These are phyloP conservation scores for Hemisphaericaspora xylanilytica DNA, from an alignment of 1,139 yeast genomes.

Conservation along the genomic window DNA sequence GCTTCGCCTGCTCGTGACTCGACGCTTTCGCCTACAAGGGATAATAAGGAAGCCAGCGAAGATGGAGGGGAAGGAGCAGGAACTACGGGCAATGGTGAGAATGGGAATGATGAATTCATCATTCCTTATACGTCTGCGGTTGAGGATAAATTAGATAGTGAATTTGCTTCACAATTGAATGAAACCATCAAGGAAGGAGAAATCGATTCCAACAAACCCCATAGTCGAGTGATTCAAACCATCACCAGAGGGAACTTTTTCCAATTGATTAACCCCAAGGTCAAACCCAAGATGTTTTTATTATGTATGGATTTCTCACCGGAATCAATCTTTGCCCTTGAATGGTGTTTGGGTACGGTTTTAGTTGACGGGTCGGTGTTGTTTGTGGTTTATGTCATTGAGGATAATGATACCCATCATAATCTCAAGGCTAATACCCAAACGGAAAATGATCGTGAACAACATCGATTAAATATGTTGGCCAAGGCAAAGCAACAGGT, in stretches of 20 bases:
- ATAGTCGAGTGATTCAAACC: constrained; percentile 62
- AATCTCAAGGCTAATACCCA: constrained; percentile 41
- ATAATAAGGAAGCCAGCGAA: not conserved
- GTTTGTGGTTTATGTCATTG: constrained; percentile 75
- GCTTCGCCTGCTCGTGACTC: constrained; percentile 6
- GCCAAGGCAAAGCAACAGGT: constrained; percentile 60
- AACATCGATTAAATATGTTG: constrained; percentile 55
- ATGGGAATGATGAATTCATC: constrained; percentile 31
- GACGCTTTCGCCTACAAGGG: constrained; percentile 10
- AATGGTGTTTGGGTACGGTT: constrained; percentile 88
- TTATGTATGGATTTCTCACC: constrained; percentile 82
- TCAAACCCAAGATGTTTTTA: constrained; percentile 65
- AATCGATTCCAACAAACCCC: constrained; percentile 53
- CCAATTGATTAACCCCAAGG: constrained; percentile 48
- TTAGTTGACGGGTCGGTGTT: constrained; percentile 81
- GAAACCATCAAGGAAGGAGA: constrained; percentile 61
- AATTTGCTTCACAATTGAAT: constrained; percentile 59
- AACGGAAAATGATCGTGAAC: constrained; percentile 46
- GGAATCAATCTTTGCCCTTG: constrained; percentile 81
- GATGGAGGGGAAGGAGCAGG: constrained; percentile 3
- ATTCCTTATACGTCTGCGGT: constrained; percentile 71
- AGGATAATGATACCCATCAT: constrained; percentile 57
- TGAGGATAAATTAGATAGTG: constrained; percentile 66
- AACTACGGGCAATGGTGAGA: constrained; percentile 11
- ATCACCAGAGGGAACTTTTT: constrained; percentile 70